These are phyloP conservation scores for Ilyonectria robusta DNA, from an alignment of 2,329 filamentous ascomycete species.

Conservation along the genomic window DNA sequence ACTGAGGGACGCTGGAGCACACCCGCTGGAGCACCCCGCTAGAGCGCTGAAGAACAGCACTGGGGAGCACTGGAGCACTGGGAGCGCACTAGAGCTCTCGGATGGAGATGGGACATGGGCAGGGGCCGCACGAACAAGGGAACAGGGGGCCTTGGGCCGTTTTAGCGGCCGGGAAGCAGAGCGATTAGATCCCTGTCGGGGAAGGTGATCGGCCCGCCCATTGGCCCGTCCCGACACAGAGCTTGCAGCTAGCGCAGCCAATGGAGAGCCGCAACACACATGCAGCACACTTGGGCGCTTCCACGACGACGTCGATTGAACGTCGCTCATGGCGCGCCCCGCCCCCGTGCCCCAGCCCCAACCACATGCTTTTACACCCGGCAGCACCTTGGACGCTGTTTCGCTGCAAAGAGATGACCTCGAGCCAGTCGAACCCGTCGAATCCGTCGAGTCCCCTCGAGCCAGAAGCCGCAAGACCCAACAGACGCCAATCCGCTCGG, in stretches of 20 bases:
- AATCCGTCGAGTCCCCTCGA: no score
- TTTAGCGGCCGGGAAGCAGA: constrained; percentile 47
- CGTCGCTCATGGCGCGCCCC: constrained; percentile 44
- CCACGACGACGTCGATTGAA: constrained; percentile 51
- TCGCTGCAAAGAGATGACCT: constrained; percentile 31
- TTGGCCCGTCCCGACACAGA: constrained; percentile 49
- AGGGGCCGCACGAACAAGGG: constrained; percentile 8
- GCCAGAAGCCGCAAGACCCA: constrained; percentile 7
- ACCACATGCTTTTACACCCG: constrained; percentile 49
- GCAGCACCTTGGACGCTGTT: constrained; percentile 31
- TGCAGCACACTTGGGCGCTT: constrained; percentile 53
- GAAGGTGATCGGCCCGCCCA: constrained; percentile 52
- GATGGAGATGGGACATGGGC: constrained; percentile 16
- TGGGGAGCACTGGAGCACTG: not conserved
- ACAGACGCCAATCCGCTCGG: constrained; percentile 14
- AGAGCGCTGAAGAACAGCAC: not conserved
- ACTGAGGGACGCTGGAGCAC: not conserved
- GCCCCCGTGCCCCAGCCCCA: constrained; percentile 50
- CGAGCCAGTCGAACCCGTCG: constrained; percentile 3
- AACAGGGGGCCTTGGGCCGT: constrained; percentile 15
- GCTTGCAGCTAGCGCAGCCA: constrained; percentile 51
- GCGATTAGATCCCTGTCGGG: constrained; percentile 54
- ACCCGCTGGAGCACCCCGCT: not conserved
- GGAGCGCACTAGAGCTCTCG: not conserved
- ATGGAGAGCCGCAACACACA: constrained; percentile 51